Conservation (phyloP, 345 rosid species). For the Hibiscus tridactylites region DNA sequence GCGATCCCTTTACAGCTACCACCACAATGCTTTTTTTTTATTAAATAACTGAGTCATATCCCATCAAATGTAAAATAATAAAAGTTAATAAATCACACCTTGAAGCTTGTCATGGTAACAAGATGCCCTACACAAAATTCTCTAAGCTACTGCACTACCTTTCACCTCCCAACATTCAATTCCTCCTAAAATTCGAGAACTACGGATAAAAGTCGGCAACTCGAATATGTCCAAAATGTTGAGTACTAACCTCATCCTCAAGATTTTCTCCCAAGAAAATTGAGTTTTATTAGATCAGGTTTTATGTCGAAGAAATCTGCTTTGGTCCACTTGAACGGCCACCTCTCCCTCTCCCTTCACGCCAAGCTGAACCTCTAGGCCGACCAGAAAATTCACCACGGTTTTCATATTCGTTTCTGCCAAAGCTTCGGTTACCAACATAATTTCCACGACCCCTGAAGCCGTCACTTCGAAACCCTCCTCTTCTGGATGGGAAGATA, state of each 20-base stretch:
- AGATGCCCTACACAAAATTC: not conserved
- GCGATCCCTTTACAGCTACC: not conserved
- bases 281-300: not conserved
- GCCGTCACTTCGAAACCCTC: conserved; percentile 42
- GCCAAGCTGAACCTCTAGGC: conserved; percentile 28
- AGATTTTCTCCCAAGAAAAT: not conserved
- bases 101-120: not conserved
- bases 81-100: not conserved
- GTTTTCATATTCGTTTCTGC: conserved; percentile 29
- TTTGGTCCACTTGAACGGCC: conserved; percentile 19
- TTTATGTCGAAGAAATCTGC: not conserved
- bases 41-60: not conserved
- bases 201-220: not conserved
- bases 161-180: not conserved
- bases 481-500: conserved; percentile 42
- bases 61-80: not conserved
- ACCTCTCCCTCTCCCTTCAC: conserved; percentile 34
- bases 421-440: conserved; percentile 26
- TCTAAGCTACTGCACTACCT: not conserved
- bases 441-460: conserved; percentile 30
- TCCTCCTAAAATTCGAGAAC: not conserved
- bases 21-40: not conserved
- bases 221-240: not conserved
- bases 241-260: not conserved
- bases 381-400: conserved; percentile 32